phyloP scores from a whole-genome alignment of 495 filamentous ascomycete genomes.

The Glarea lozoyensis region DNA sequence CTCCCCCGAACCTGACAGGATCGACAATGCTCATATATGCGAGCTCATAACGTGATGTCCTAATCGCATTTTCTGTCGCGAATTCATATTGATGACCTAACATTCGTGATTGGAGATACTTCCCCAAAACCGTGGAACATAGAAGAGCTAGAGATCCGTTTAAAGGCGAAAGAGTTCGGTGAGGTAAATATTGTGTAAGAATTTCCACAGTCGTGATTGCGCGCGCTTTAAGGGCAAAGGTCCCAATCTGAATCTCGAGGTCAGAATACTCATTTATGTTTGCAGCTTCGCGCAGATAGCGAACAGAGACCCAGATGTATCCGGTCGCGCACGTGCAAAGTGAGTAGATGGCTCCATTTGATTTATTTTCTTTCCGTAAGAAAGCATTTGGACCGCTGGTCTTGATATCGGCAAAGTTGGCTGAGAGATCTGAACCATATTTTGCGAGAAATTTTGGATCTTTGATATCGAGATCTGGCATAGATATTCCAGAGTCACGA shows the following conservation, averaged over 20 bases:
- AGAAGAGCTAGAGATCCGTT: conserved; percentile 2
- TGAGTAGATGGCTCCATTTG: conserved; percentile 7
- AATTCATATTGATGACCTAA: conserved; percentile 17
- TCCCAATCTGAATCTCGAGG: conserved; percentile 16
- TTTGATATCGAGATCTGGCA: conserved; percentile 13
- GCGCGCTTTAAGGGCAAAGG: conserved; percentile 12
- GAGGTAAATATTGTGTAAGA: conserved; percentile 6
- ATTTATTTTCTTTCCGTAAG: conserved; percentile 14
- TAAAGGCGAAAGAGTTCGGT: not conserved
- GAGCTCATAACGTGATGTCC: conserved; percentile 5
- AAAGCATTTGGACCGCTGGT: conserved; percentile 13
- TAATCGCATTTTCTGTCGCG: conserved; percentile 12
- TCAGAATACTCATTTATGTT: not conserved
- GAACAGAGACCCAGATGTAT: conserved; percentile 15
- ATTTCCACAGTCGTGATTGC: conserved; percentile 16
- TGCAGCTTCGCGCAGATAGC: not conserved
- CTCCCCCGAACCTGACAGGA: not conserved
- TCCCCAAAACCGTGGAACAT: conserved; percentile 16
- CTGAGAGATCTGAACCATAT: conserved; percentile 16
- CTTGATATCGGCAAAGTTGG: conserved; percentile 20
- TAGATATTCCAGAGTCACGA: conserved; percentile 17
- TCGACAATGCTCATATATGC: conserved; percentile 3
- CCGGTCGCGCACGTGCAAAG: conserved; percentile 16
- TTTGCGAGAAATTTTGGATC: conserved; percentile 17
- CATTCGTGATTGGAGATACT: conserved; percentile 14